Percentiles rank a stretch among this genome's conserved stretches.
Evolutionary conservation across 371 early-diverging fungal species (phyloP).

Genomic region (Rhizopus microsporus): DNA sequence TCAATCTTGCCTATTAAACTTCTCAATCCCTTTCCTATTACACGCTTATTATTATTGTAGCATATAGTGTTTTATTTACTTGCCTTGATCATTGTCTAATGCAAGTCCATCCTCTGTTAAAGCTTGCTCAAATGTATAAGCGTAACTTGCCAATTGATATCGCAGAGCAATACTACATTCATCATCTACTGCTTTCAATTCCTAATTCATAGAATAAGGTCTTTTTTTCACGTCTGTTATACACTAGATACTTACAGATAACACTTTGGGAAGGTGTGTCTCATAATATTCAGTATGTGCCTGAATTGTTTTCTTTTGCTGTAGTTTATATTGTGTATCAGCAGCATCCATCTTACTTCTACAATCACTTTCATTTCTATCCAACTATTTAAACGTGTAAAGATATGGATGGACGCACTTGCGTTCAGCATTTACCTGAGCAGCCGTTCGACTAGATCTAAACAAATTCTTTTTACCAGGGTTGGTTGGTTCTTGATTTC

Average conservation of each 20-base stretch:
- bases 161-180: constrained; percentile 72
- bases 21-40: constrained; percentile 47
- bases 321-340: constrained; percentile 76
- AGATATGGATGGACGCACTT: not conserved
- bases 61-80: constrained; percentile 12
- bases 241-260: constrained; percentile 7
- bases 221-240: not conserved
- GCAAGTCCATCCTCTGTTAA: constrained; percentile 27
- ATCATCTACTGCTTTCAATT: constrained; percentile 71
- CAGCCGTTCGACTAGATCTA: constrained; percentile 52
- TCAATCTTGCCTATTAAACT: constrained; percentile 62
- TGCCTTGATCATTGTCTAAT: constrained; percentile 27
- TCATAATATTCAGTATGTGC: constrained; percentile 68
- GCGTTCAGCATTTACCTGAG: constrained; percentile 39
- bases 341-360: constrained; percentile 30
- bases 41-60: not conserved
- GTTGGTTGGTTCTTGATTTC: constrained; percentile 55
- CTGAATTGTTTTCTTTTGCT: constrained; percentile 65
- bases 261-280: constrained; percentile 47
- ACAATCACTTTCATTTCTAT: constrained; percentile 49
- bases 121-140: constrained; percentile 52
- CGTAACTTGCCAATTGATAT: constrained; percentile 71
- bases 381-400: constrained; percentile 44
- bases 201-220: constrained; percentile 25
- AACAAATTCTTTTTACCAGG: constrained; percentile 57